phyloP scores from a whole-genome alignment of 2,329 filamentous ascomycete genomes.

The Stemphylium vesicarium region DNA sequence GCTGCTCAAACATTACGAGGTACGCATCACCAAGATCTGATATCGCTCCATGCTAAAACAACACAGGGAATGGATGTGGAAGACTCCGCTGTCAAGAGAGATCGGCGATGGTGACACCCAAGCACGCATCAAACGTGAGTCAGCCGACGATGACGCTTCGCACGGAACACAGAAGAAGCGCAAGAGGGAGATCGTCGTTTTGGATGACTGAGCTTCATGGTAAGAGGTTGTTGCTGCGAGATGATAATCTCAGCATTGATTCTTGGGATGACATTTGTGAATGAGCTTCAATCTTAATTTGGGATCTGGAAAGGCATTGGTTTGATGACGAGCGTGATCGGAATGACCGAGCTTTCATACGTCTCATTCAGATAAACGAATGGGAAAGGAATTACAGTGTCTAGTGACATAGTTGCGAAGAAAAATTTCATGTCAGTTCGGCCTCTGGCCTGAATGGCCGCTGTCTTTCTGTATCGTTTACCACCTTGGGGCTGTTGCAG shows the following conservation, averaged over 20 bases:
- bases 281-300: too few species aligned
- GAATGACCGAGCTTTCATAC: too few species aligned
- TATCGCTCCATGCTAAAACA: not conserved
- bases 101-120: not conserved
- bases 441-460: too few species aligned
- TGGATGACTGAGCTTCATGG: not conserved
- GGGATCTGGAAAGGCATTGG: too few species aligned
- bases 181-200: constrained; percentile 8
- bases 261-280: too few species aligned
- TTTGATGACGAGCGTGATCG: too few species aligned
- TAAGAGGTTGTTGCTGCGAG: not conserved
- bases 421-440: too few species aligned
- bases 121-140: not conserved
- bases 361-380: too few species aligned
- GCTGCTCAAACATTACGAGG: not conserved
- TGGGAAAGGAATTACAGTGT: too few species aligned
- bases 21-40: not conserved
- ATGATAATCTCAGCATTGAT: too few species aligned
- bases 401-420: too few species aligned
- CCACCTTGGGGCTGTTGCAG: constrained; percentile 15
- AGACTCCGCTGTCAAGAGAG: not conserved
- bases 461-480: not conserved
- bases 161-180: not conserved
- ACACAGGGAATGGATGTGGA: not conserved
- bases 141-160: not conserved